Evolutionary conservation across 345 rosid genomes (phyloP).

Genomic region (Pugionium dolabratum): DNA sequence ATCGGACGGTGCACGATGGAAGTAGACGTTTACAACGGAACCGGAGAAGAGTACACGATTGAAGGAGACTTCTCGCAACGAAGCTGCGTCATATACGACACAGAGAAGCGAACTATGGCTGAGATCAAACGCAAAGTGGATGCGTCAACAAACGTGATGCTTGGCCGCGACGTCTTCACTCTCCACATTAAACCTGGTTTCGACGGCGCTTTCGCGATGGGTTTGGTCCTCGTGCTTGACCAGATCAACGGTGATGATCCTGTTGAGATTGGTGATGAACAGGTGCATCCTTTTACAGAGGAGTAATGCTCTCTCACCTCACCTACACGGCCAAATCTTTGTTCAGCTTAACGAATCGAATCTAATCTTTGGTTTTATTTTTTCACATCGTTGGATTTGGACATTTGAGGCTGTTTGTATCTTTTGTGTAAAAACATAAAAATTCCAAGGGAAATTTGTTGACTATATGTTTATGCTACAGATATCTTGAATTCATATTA

Average conservation of each 20-base stretch:
- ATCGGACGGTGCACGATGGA: constrained; percentile 58
- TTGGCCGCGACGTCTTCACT: constrained; percentile 80
- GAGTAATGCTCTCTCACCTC: constrained; percentile 29
- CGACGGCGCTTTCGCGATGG: constrained; percentile 88
- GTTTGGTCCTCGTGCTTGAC: constrained; percentile 78
- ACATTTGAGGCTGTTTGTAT: constrained; percentile 21
- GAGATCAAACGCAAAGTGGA: constrained; percentile 95
- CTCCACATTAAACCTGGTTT: constrained; percentile 67
- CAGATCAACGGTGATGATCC: constrained; percentile 66
- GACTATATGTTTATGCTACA: constrained; percentile 12
- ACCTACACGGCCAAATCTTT: constrained; percentile 10
- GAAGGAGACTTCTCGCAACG: constrained; percentile 73
- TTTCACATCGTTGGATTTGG: background rate
- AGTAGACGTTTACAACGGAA: constrained; percentile 52
- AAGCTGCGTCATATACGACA: constrained; percentile 51
- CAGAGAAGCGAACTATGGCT: constrained; percentile 54
- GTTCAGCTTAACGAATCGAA: constrained; percentile 27
- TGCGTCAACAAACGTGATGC: constrained; percentile 70
- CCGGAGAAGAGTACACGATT: constrained; percentile 72
- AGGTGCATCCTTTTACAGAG: constrained; percentile 41
- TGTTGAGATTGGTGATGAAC: constrained; percentile 40
- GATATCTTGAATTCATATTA: too few species aligned
- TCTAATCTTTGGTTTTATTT: constrained; percentile 22
- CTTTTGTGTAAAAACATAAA: constrained; percentile 17
- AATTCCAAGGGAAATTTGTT: constrained; percentile 21